A percentile compares a stretch with the other conserved stretches of the same genome.
Evolutionary conservation across 2,329 filamentous ascomycete species (phyloP).

Genomic region (Mycogone perniciosa): DNA sequence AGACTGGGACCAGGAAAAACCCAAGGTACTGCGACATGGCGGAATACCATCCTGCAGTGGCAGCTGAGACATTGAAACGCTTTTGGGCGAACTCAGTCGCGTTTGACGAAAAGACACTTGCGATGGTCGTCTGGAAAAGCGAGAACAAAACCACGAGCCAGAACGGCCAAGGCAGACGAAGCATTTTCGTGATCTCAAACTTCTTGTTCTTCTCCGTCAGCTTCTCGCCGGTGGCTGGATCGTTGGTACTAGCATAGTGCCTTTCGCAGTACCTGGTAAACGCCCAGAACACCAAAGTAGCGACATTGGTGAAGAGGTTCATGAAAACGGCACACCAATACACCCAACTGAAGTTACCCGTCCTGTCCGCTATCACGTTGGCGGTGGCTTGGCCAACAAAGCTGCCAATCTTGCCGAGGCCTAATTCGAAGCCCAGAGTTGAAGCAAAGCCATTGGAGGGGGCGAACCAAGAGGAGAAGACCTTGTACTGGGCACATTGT

Average conservation of each 20-base stretch:
- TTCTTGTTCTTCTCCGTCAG: slow-evolving; percentile 55
- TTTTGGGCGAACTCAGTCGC: slow-evolving; percentile 56
- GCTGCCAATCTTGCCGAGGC: slow-evolving; percentile 53
- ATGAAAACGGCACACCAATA: slow-evolving; percentile 58
- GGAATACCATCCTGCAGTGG: slow-evolving; percentile 56
- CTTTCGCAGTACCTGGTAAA: slow-evolving; percentile 47
- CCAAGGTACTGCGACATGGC: slow-evolving; percentile 47
- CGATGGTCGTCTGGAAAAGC: slow-evolving; percentile 52
- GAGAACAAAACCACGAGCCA: slow-evolving; percentile 51
- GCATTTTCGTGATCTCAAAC: slow-evolving; percentile 49
- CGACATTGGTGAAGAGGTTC: slow-evolving; percentile 56
- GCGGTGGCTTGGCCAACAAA: slow-evolving; percentile 56
- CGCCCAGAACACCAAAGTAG: slow-evolving; percentile 47
- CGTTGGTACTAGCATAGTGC: slow-evolving; percentile 39
- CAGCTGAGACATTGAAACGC: slow-evolving; percentile 47
- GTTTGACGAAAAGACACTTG: slow-evolving; percentile 48
- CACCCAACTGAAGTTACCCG: slow-evolving; percentile 55
- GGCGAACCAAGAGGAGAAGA: slow-evolving; percentile 60
- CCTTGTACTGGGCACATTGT: slow-evolving; percentile 58
- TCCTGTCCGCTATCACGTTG: slow-evolving; percentile 51
- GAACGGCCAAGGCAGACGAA: slow-evolving; percentile 53
- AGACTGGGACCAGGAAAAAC: slow-evolving; percentile 51
- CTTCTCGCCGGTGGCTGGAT: slow-evolving; percentile 52
- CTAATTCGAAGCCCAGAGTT: slow-evolving; percentile 54
- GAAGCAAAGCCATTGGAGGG: slow-evolving; percentile 56